Conservation (phyloP, 1,284 basidiomycete genomes). For the Binderoboletus segoi region DNA sequence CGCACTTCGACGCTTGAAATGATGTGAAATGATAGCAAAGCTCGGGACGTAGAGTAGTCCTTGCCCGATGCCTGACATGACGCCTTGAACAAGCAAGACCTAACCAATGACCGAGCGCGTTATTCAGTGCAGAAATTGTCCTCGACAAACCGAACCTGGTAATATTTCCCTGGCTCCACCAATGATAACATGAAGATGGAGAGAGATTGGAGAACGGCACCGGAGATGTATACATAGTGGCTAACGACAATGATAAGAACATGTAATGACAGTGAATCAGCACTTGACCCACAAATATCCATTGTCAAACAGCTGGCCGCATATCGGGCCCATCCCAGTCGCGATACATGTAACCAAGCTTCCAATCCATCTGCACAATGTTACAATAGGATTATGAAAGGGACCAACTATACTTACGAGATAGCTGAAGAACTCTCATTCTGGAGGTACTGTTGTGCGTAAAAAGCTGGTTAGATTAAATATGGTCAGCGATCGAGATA, state of each 20-base stretch:
- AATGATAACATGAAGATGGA: constrained; percentile 42
- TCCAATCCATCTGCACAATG: constrained; percentile 32
- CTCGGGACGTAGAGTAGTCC: constrained; percentile 37
- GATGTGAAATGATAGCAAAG: constrained; percentile 38
- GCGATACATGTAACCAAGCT: constrained; percentile 24
- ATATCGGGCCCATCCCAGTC: constrained; percentile 26
- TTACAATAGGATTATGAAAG: neutral
- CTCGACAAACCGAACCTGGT: constrained; percentile 28
- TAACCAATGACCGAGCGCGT: constrained; percentile 8
- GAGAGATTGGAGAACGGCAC: constrained; percentile 29
- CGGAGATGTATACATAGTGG: constrained; percentile 19
- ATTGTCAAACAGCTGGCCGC: constrained; percentile 31
- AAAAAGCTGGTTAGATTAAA: constrained; percentile 25
- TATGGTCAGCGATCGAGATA: neutral
- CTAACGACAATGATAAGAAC: constrained; percentile 5
- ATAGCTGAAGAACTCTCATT: constrained; percentile 31
- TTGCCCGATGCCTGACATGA: constrained; percentile 35
- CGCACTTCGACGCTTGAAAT: constrained; percentile 36
- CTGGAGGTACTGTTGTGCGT: constrained; percentile 34
- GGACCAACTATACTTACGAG: constrained; percentile 25
- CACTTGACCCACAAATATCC: constrained; percentile 35
- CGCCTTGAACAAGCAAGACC: constrained; percentile 40
- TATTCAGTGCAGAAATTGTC: neutral
- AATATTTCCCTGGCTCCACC: constrained; percentile 35
- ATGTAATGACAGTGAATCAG: neutral